phyloP scores from a whole-genome alignment of 179 eudicot species.

The Beta corolliflora region DNA sequence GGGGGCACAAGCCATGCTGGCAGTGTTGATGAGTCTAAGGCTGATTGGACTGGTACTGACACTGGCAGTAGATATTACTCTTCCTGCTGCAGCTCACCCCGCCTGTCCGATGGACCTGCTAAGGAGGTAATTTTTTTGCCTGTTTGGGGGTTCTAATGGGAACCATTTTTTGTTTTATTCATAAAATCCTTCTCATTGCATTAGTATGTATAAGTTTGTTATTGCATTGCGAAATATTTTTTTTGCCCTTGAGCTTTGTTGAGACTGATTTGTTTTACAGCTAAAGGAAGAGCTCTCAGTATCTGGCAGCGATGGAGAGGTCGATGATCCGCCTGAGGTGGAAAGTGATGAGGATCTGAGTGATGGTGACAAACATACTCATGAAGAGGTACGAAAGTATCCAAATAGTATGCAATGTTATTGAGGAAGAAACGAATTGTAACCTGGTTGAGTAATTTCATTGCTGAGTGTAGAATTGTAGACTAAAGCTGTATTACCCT shows the following conservation, averaged over 20 bases:
- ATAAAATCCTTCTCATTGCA: background rate
- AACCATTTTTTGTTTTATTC: background rate
- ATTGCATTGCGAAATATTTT: background rate
- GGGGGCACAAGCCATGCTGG: constrained; percentile 91
- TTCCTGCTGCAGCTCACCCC: constrained; percentile 93
- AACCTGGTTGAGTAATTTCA: background rate
- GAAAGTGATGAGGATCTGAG: constrained; percentile 86
- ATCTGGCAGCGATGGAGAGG: constrained; percentile 92
- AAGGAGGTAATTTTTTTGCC: constrained; percentile 66
- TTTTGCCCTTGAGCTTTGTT: background rate
- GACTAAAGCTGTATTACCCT: no score
- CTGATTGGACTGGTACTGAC: constrained; percentile 73
- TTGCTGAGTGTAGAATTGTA: background rate
- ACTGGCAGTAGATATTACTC: constrained; percentile 79
- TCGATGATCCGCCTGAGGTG: constrained; percentile 65
- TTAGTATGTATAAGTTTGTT: background rate
- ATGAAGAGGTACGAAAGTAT: constrained; percentile 66
- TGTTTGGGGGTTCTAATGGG: background rate
- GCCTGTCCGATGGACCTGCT: constrained; percentile 76
- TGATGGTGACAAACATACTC: constrained; percentile 48
- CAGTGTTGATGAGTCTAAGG: constrained; percentile 87
- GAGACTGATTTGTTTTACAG: constrained; percentile 41
- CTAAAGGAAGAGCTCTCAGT: constrained; percentile 75
- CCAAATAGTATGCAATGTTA: background rate
- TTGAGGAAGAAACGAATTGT: background rate